These are phyloP conservation scores for Houttuynia cordata DNA, from an alignment of 164 flowering plant species.

Conservation along the genomic window DNA sequence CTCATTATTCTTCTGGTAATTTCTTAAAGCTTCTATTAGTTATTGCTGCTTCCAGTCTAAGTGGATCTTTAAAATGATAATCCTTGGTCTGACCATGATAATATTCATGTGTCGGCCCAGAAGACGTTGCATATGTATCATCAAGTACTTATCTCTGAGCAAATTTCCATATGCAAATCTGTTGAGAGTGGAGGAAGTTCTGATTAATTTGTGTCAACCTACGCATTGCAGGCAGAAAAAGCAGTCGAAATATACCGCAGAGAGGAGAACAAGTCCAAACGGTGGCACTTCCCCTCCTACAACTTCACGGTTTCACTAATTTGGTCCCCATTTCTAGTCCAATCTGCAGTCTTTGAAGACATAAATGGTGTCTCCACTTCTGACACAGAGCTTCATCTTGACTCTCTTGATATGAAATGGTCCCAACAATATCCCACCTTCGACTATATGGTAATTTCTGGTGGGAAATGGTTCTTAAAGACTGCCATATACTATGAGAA, in stretches of 20 bases:
- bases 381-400: slow-evolving; percentile 60
- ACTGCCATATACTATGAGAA: slow-evolving; percentile 70
- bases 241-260: slow-evolving; percentile 68
- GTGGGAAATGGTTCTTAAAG: slow-evolving; percentile 93
- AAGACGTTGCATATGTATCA: too few relatives aligned
- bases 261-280: slow-evolving; percentile 43
- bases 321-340: slow-evolving; percentile 76
- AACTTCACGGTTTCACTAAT: slow-evolving; percentile 58
- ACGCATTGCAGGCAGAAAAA: slow-evolving; percentile 41
- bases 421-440: slow-evolving; percentile 27
- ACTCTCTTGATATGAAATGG: slow-evolving; percentile 65
- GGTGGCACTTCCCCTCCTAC: slow-evolving; percentile 66
- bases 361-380: slow-evolving; percentile 61
- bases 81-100: too few relatives aligned
- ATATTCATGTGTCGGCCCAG: too few relatives aligned
- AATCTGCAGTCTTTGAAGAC: slow-evolving; percentile 76
- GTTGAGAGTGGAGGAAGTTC: not conserved
- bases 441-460: slow-evolving; percentile 65
- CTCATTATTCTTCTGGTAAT: too few relatives aligned
- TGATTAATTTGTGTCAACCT: not conserved
- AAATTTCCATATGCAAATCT: not conserved
- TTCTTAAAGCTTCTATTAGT: too few relatives aligned
- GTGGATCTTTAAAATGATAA: too few relatives aligned
- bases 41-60: too few relatives aligned
- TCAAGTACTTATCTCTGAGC: too few relatives aligned